Base-by-base conservation (phyloP, 2,329 filamentous ascomycete species). In the Xylaria sp. region DNA sequence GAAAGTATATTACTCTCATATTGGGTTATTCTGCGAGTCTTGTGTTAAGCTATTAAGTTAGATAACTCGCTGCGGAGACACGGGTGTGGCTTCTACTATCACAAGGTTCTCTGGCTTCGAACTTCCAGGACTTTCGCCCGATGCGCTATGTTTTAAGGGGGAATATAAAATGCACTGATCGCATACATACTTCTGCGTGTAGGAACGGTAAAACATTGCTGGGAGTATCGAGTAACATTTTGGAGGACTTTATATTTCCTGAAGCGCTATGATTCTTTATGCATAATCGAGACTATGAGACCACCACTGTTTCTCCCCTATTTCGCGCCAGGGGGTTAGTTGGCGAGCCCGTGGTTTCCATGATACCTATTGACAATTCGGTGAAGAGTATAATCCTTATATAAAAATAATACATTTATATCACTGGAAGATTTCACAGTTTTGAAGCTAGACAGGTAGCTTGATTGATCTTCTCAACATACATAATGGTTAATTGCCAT, bases 101-200 rank as follows among this genome's bases (percentile, higher is more conserved):
- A 25, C 23, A 37, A 37, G 5, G 10, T 37, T 37, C 34, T 37
- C 1, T 37, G 7, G 34, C 34, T 8, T 10, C 34, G 3, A 37
- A 37, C 8, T 37, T 10, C 34, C 10, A 37, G 34, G 34, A 37
- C 34, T 37, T 10, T 37, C 34, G 34, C 10, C 1, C 4, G 7
- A 37, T 37, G 34, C 34, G 34, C 34, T 10, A 8, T 37, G 34
- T 37, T 37, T 34, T 10, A 37, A 37, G 34, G 8, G 34, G 34
- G 7, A 32, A 51, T 32, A 23, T 9, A 5, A 51, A 32, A 23
- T 9, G 10, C 15, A 54, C 39, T 32, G 8, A 23, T 8, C 32
- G 15, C 12, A n/a, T 37, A 63, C 41, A 18, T 55, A 55, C 28
- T 23, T 34, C 25, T 46, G 51, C 50, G 61, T 56, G 15, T 23